Evolutionary conservation across 2,329 filamentous ascomycete species (phyloP).

Genomic region (Xylariomycetidae sp.): DNA sequence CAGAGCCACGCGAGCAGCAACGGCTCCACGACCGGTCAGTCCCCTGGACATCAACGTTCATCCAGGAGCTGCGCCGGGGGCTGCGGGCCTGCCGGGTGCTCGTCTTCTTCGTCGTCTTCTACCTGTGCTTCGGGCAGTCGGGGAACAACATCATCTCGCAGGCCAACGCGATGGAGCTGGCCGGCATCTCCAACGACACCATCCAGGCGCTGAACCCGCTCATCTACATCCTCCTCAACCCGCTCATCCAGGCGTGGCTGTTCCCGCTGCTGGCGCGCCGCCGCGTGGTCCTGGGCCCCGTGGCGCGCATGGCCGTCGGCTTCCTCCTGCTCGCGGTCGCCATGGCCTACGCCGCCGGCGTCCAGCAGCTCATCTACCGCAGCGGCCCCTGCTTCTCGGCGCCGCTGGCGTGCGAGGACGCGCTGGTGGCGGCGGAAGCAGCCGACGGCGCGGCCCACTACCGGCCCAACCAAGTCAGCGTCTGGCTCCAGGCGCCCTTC

Average conservation of each 20-base stretch:
- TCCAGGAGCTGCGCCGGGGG: constrained; percentile 63
- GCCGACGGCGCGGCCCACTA: neutral
- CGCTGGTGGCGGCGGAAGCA: too few species aligned
- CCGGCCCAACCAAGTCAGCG: constrained; percentile 26
- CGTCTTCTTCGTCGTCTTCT: constrained; percentile 50
- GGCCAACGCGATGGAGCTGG: constrained; percentile 47
- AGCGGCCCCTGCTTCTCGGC: constrained; percentile 28
- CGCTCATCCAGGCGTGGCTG: constrained; percentile 52
- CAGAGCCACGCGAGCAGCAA: constrained; percentile 59
- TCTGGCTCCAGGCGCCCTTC: constrained; percentile 34
- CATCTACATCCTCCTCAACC: constrained; percentile 59
- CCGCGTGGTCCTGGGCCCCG: constrained; percentile 55
- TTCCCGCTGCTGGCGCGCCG: constrained; percentile 54
- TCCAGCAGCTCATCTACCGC: constrained; percentile 55
- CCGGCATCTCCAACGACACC: constrained; percentile 64
- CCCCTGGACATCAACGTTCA: constrained; percentile 62
- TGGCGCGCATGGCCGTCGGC: constrained; percentile 60
- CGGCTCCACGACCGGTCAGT: constrained; percentile 24
- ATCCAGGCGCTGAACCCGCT: constrained; percentile 63
- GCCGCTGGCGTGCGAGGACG: too few species aligned
- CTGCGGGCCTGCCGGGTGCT: constrained; percentile 55
- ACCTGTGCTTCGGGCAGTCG: constrained; percentile 63
- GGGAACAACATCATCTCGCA: constrained; percentile 61
- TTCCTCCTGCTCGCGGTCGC: constrained; percentile 48
- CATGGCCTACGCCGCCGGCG: constrained; percentile 52